Evolutionary conservation across 768 basidiomycete species (phyloP).

Genomic region (Tylopilus cervinicoccineus): DNA sequence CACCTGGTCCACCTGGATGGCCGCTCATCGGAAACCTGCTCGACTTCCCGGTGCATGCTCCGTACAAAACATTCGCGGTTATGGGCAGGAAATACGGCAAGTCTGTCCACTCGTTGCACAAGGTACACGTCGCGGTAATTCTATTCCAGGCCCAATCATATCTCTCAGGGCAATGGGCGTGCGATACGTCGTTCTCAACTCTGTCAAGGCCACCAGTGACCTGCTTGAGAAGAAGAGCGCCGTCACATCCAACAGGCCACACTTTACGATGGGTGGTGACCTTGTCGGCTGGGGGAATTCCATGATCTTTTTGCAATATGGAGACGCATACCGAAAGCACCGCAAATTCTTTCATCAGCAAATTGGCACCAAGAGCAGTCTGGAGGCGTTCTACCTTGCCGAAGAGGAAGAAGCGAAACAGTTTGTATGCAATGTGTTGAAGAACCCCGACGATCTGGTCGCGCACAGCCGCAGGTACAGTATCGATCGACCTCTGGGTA

Average conservation of each 20-base stretch:
- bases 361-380: constrained; percentile 6
- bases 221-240: constrained; percentile 12
- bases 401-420: constrained; percentile 4
- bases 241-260: constrained; percentile 4
- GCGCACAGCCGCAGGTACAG: constrained; percentile 8
- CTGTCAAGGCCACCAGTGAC: constrained; percentile 29
- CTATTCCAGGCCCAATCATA: constrained; percentile 17
- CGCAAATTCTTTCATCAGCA: constrained; percentile 7
- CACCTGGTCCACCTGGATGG: constrained; percentile 11
- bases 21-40: constrained; percentile 51
- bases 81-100: constrained; percentile 41
- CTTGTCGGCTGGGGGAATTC: constrained; percentile 10
- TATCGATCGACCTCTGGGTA: too few species aligned
- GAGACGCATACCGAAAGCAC: constrained; percentile 2
- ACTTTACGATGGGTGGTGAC: constrained; percentile 19
- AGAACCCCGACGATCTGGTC: background rate
- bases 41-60: constrained; percentile 48
- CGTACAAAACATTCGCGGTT: constrained; percentile 48
- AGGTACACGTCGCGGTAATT: background rate
- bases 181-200: constrained; percentile 47
- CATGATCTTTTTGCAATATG: constrained; percentile 8
- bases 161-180: constrained; percentile 34
- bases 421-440: constrained; percentile 3
- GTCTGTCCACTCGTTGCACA: constrained; percentile 8
- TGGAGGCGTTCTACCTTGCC: background rate